Base-by-base conservation (phyloP, 345 rosid genomes). In the Aquilaria yunnanensis region DNA sequence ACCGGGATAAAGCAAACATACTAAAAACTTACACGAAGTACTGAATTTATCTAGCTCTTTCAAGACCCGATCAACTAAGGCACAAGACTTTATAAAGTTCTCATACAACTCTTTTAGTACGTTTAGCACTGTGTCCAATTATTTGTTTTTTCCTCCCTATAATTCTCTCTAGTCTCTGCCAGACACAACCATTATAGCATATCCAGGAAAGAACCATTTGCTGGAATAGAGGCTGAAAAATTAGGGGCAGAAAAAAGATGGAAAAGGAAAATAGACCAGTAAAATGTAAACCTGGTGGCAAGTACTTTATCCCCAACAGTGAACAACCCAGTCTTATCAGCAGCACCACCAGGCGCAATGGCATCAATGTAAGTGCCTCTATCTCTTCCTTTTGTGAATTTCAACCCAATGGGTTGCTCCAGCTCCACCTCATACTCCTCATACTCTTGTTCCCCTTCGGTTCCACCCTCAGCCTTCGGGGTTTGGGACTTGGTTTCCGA, bases 301-400 rank as follows among this genome's bases (percentile, higher is more conserved):
- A 86, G 62, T 32, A 90, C 99, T 80, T 67, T 94, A 63, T 94
- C 99, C 1, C 99, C 97, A 41, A 83, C 95, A 2, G 87, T 52
- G 80, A 94, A 94, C 70, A 75, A 37, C 12, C 88, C 85, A 57
- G 95, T 74, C 80, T 78, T 83, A 62, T 94, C 97, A 66, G 97
- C 99, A 1, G 74, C 64, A 47, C 92, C 97, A 66, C 96, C 99
- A 6, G 92, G 81, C 2, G 81, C 77, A 68, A 90, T 85, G 34
- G 89, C 95, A 49, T 94, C 99, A 73, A 94, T 90, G 73, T 88
- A 94, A 74, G 97, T 88, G 10, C 89, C 83, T 49, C 99, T 88
- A 74, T 86, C 95, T 80, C 96, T 77, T 50, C 99, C 99, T 69
- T 90, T 94, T 31, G 78, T 75, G 59, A 94, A 94, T 76, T 68